Evolutionary conservation across 1,284 basidiomycete genomes (phyloP).

Genomic region (Grifola frondosa): DNA sequence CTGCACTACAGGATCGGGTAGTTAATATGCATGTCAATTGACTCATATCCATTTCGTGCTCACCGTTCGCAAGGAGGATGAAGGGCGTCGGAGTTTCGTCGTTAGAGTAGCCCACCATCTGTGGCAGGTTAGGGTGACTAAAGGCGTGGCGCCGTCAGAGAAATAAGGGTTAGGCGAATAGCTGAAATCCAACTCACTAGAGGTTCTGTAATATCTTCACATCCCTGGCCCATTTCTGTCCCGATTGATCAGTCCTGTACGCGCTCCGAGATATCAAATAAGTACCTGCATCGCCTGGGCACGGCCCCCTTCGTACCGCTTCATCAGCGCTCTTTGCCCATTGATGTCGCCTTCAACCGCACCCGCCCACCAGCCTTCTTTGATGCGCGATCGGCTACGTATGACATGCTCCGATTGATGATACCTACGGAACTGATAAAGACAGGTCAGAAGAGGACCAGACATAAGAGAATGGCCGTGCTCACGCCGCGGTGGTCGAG

Average conservation of each 20-base stretch:
- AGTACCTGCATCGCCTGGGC: slow-evolving; percentile 37
- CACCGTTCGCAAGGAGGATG: slow-evolving; percentile 50
- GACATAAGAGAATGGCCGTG: not conserved
- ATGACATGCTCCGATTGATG: slow-evolving; percentile 48
- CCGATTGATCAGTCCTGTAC: too few relatives aligned
- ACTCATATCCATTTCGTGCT: not conserved
- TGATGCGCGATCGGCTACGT: slow-evolving; percentile 35
- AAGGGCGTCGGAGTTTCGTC: slow-evolving; percentile 47
- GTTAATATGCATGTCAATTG: not conserved
- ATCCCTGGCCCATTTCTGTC: slow-evolving; percentile 49
- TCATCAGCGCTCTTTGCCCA: slow-evolving; percentile 41
- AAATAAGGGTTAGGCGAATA: not conserved
- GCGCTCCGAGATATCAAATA: too few relatives aligned
- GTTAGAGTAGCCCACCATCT: slow-evolving; percentile 53
- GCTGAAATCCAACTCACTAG: slow-evolving; percentile 32
- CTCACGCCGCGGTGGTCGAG: too few relatives aligned
- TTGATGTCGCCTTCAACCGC: slow-evolving; percentile 39
- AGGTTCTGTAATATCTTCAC: slow-evolving; percentile 50
- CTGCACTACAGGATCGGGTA: slow-evolving; percentile 32
- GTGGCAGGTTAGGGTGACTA: slow-evolving; percentile 55
- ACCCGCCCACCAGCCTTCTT: slow-evolving; percentile 49
- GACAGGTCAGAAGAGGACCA: not conserved
- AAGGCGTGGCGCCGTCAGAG: not conserved
- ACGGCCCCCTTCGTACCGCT: slow-evolving; percentile 43
- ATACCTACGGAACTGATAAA: slow-evolving; percentile 46